Base-by-base conservation (phyloP, 2,329 filamentous ascomycete genomes). In the Daldinia sp. region DNA sequence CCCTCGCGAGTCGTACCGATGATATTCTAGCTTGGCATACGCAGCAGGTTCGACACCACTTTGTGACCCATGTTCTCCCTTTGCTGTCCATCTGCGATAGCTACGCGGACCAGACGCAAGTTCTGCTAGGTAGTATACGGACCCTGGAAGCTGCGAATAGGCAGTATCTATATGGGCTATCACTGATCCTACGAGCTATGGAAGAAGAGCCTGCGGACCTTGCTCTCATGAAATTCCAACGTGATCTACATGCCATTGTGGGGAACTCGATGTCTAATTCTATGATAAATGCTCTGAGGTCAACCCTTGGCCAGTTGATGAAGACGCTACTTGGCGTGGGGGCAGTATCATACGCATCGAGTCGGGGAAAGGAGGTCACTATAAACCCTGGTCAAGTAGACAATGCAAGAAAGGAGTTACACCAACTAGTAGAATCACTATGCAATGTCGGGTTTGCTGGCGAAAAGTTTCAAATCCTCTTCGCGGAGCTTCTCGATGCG, bases 401-500 rank as follows among this genome's bases (percentile, higher is more conserved):
- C 2, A 75, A 70, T 51, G 80, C 83, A 58, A 80, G 82, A 32
- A 77, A 80, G 29, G 82, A 85, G 50, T 77, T 91, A 47, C 75
- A 86, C 27, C 73, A 80, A 37, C 76, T 92, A 15, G 78, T 90
- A 1, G 81, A 84, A 49, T 83, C 85, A 7, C 77, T 93, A 13
- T 79, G 84, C 67, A 81, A 84, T 47, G 86, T 92, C 19, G 91
- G 90, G 0, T 78, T 93, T 15, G 87, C 87, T 1, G 89, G 89
- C 23, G 87, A 91, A 70, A 82, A 80, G 49, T 90, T 91, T 52
- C 88, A 93, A 71, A 83, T 90, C 27, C 80, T 90, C 32, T 89
- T 93, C 70, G 91, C 90, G 13, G 87, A 90, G 74, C 82, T 90
- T 23, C 88, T 93, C 82, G 84, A 92, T 72, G 78, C 78, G 32